Base-by-base conservation (phyloP, 768 basidiomycete genomes). In the Crepidotus variabilis region DNA sequence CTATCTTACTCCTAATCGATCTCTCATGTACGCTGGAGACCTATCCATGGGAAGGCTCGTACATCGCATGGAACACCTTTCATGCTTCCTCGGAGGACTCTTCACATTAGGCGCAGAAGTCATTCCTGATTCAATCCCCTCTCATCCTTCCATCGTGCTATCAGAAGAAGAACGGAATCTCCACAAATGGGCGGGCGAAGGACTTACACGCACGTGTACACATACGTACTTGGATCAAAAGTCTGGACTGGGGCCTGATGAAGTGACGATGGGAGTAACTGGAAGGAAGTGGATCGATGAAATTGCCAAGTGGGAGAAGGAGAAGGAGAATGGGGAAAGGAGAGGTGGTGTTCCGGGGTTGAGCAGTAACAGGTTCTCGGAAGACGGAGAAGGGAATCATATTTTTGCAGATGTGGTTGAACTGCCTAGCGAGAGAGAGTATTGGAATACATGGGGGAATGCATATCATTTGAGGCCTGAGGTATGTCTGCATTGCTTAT, bases 151-250 rank as follows among this genome's bases (percentile, higher is more conserved):
- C n/a, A 23, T 54, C 14, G 66, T 69, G 43, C 70, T 78, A 13
- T 50, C 72, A 0, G 53, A 61, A 2, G 58, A 66, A 4, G 70
- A 71, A 8, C 71, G 69, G 32, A 68, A 85, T 50, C 67, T 82
- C 18, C 87, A 90, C 63, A 64, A 77, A 50, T 88, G 86, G 82
- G 89, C 85, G 0, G 90, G 89, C 0, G 74, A 84, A 65, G 89
- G 88, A 2, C 74, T 91, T 11, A 83, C 85, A 9, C 79, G 85
- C 61, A 86, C 78, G 14, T 91, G 89, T 63, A 87, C 81, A 63
- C 61, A 84, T 9, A 74, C 80, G 35, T 91, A 90, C 62, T 81
- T 80, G 6, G 90, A 91, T 65, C 79, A 84, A 64, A 72, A 75
- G 22, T 75, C 80, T 0, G 88, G 89, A 2, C 68, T 91, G 22